phyloP scores from a whole-genome alignment of 441 rosid genomes.

The Syzygium malaccense region DNA sequence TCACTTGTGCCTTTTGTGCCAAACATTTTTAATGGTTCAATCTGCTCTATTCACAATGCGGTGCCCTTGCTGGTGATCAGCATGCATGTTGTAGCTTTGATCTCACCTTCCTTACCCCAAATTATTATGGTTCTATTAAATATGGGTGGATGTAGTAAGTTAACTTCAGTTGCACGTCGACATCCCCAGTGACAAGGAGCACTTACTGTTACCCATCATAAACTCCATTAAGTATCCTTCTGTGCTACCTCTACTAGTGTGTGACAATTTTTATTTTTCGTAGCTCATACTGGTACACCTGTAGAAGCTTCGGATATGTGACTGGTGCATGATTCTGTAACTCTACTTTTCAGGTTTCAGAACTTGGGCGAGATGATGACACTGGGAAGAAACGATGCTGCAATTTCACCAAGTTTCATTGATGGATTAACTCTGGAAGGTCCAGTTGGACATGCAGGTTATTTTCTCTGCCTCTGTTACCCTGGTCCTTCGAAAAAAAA shows the following conservation, averaged over 20 bases:
- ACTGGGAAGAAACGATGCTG: slow-evolving; percentile 80
- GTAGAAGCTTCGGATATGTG: not conserved
- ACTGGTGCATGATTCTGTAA: not conserved
- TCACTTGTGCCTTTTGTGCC: too few relatives aligned
- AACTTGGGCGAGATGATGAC: slow-evolving; percentile 97
- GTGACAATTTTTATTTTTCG: not conserved
- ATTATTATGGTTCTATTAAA: too few relatives aligned
- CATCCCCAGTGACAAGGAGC: not conserved
- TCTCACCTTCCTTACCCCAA: too few relatives aligned
- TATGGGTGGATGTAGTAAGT: too few relatives aligned
- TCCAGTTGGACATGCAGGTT: slow-evolving; percentile 84
- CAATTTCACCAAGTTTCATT: slow-evolving; percentile 77
- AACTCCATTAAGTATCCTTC: not conserved
- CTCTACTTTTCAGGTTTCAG: slow-evolving; percentile 54
- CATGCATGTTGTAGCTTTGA: too few relatives aligned
- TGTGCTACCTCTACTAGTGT: not conserved
- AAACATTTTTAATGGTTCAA: too few relatives aligned
- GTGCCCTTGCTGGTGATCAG: too few relatives aligned
- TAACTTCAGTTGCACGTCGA: not conserved
- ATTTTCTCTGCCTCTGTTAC: not conserved
- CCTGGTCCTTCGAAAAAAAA: not conserved
- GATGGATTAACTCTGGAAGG: slow-evolving; percentile 92
- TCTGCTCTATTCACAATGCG: too few relatives aligned
- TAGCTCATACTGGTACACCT: not conserved
- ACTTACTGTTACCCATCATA: not conserved